phyloP scores from a whole-genome alignment of 2,329 filamentous ascomycete species.

The Sporothrix curviconia region DNA sequence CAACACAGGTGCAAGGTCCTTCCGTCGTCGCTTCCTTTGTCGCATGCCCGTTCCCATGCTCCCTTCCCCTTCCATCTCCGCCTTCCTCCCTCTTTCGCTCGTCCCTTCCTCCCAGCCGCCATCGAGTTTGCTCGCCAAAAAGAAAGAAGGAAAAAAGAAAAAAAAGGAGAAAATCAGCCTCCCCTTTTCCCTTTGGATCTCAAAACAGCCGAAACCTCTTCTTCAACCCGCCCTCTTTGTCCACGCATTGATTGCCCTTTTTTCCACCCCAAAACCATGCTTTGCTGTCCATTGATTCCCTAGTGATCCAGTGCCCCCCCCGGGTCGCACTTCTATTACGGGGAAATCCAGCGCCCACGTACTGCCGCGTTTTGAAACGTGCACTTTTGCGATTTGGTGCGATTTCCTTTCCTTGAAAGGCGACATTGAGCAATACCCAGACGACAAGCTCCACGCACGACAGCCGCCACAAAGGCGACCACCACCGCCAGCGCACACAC shows the following conservation, averaged over 20 bases:
- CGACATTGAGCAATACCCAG: no score
- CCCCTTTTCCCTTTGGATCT: neutral
- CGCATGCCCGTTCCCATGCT: neutral
- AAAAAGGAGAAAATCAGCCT: no score
- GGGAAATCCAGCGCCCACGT: neutral
- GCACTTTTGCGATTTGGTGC: neutral
- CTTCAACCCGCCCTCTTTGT: neutral
- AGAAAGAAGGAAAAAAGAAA: no score
- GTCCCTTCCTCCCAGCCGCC: neutral
- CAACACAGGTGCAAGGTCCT: neutral
- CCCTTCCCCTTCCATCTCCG: neutral
- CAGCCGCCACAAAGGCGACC: no score
- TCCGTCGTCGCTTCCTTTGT: neutral
- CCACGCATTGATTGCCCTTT: no score
- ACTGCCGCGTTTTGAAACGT: constrained; percentile 8
- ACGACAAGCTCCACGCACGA: no score
- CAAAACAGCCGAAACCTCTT: neutral
- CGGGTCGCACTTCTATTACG: constrained; percentile 10
- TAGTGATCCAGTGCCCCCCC: constrained; percentile 8
- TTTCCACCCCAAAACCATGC: constrained; percentile 8
- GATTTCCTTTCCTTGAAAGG: neutral
- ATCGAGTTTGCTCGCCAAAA: neutral
- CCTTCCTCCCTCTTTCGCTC: neutral
- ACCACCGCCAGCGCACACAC: no score
- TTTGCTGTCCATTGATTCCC: neutral